phyloP scores from a whole-genome alignment of 2,329 filamentous ascomycete genomes.

The Apiospora pterosperma region DNA sequence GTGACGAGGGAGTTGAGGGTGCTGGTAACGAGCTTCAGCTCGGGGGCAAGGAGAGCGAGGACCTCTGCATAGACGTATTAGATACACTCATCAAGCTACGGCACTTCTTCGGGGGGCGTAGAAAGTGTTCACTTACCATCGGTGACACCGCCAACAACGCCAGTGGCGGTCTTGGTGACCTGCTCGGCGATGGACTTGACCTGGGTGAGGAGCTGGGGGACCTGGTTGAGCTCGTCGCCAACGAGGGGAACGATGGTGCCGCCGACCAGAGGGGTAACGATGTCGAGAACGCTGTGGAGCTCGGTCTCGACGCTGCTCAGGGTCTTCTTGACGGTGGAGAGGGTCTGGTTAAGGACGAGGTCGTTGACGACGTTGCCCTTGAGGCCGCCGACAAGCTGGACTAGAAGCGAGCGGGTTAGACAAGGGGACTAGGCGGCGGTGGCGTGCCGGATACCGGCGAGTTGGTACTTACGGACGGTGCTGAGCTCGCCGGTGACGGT shows the following conservation, averaged over 20 bases:
- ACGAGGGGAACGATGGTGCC: constrained; percentile 16
- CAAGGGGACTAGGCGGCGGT: neutral
- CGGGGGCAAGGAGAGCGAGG: constrained; percentile 19
- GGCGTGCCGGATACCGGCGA: too few species aligned
- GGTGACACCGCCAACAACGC: constrained; percentile 14
- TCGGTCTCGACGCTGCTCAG: constrained; percentile 18
- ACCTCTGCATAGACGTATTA: constrained; percentile 18
- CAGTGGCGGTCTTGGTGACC: constrained; percentile 15
- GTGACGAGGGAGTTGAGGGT: constrained; percentile 19
- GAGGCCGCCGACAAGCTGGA: constrained; percentile 7
- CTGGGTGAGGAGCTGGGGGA: constrained; percentile 19
- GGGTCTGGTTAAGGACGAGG: neutral
- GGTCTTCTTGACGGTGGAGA: constrained; percentile 17
- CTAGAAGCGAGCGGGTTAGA: constrained; percentile 13
- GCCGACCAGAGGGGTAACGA: too few species aligned
- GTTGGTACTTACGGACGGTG: constrained; percentile 15
- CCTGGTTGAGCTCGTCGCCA: constrained; percentile 17
- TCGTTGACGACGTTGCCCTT: neutral
- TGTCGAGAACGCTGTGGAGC: constrained; percentile 19
- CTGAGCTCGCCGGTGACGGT: neutral
- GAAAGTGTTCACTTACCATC: constrained; percentile 15
- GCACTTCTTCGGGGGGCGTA: too few species aligned
- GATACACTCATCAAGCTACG: neutral
- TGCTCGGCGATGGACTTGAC: constrained; percentile 19
- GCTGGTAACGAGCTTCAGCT: constrained; percentile 22